phyloP scores from a whole-genome alignment of 306 rosid species.

The Cucurbita argyrosperma region DNA sequence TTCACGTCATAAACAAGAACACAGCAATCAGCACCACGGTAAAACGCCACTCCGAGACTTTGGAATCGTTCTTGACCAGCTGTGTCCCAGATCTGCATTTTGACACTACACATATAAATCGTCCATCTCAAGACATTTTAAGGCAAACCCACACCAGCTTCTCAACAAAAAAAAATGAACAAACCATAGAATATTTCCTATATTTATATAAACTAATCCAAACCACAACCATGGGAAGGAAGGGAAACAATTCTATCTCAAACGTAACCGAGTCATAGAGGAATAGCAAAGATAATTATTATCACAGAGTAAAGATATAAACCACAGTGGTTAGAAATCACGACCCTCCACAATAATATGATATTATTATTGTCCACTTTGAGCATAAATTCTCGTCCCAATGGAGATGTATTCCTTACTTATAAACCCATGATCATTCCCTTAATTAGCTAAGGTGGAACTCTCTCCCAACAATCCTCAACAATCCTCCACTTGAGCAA shows the following conservation, averaged over 20 bases:
- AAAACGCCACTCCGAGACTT: constrained; percentile 98
- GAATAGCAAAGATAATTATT: background rate
- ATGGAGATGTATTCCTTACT: too few relatives aligned
- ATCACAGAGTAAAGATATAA: background rate
- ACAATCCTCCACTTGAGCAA: too few relatives aligned
- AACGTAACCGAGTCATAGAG: background rate
- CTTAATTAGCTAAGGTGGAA: too few relatives aligned
- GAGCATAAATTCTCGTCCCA: too few relatives aligned
- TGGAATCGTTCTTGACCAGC: constrained; percentile 99
- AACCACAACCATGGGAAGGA: background rate
- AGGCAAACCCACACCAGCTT: background rate
- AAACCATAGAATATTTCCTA: background rate
- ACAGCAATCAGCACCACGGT: constrained; percentile 98
- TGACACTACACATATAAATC: background rate
- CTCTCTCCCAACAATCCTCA: too few relatives aligned
- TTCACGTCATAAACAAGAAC: constrained; percentile 97
- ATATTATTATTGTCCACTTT: too few relatives aligned
- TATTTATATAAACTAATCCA: background rate
- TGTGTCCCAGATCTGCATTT: constrained; percentile 81
- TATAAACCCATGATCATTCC: too few relatives aligned
- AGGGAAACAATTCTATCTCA: background rate
- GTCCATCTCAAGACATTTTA: background rate
- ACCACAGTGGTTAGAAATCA: background rate
- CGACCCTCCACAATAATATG: too few relatives aligned
- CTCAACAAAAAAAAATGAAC: background rate